These are phyloP conservation scores for Porcisia hertigi DNA, from an alignment of 208 protist genomes.

Conservation along the genomic window DNA sequence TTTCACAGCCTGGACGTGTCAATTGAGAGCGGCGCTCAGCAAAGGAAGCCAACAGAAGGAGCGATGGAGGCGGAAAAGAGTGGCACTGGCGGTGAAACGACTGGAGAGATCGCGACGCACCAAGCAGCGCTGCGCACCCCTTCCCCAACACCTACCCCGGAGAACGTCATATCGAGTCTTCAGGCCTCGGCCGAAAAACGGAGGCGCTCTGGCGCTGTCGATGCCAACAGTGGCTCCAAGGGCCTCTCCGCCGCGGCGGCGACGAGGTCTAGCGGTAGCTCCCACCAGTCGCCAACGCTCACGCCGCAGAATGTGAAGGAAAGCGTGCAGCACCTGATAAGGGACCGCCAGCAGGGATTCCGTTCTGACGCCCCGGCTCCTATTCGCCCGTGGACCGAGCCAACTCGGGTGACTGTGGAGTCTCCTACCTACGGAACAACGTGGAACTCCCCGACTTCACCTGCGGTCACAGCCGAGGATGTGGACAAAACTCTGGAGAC, in stretches of 20 bases:
- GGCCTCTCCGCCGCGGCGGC: background rate
- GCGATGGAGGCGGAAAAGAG: background rate
- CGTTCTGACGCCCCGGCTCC: slow-evolving; percentile 34
- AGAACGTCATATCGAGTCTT: slow-evolving; percentile 39
- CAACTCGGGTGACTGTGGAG: background rate
- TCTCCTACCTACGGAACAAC: background rate
- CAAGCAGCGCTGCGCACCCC: slow-evolving; percentile 4
- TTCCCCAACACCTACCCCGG: slow-evolving; percentile 33
- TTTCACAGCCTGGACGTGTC: slow-evolving; percentile 37
- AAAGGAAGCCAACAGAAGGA: slow-evolving; percentile 18
- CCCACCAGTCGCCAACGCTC: slow-evolving; percentile 31
- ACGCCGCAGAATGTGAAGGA: slow-evolving; percentile 47
- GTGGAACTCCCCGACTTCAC: slow-evolving; percentile 24
- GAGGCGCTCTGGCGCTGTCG: slow-evolving; percentile 21
- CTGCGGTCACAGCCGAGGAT: slow-evolving; percentile 21
- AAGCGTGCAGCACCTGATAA: slow-evolving; percentile 30
- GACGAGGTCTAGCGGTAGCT: background rate
- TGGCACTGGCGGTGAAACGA: background rate
- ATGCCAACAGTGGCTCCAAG: background rate
- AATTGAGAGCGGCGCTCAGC: slow-evolving; percentile 17
- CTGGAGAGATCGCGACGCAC: background rate
- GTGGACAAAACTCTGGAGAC: slow-evolving; percentile 16
- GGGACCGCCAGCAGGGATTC: slow-evolving; percentile 13
- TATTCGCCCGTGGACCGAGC: slow-evolving; percentile 24
- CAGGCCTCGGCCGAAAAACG: slow-evolving; percentile 45